phyloP scores from a whole-genome alignment of 768 basidiomycete genomes.

The Filobasidium floriforme region DNA sequence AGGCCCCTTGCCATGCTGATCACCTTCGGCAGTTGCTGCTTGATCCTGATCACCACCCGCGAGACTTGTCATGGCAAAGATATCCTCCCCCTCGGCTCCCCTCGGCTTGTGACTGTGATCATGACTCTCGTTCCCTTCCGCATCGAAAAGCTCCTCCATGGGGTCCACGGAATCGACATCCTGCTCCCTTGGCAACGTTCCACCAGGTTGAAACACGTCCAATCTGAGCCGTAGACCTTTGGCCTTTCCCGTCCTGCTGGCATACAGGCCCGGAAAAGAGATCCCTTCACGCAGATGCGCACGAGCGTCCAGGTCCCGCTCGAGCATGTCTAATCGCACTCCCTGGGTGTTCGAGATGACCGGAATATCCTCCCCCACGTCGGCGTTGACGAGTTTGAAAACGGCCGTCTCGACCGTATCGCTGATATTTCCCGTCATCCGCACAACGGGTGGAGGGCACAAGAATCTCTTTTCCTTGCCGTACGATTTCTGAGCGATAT shows the following conservation, averaged over 20 bases:
- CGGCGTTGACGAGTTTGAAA: conserved; percentile 20
- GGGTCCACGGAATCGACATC: conserved; percentile 3
- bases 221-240: conserved; percentile 35
- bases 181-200: conserved; percentile 17
- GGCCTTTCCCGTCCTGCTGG: conserved; percentile 26
- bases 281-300: conserved; percentile 35
- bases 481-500: conserved; percentile 92
- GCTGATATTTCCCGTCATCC: conserved; percentile 54
- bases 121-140: background rate
- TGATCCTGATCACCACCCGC: no score
- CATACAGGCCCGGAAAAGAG: conserved; percentile 38
- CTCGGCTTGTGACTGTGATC: no score
- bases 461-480: conserved; percentile 91
- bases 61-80: no score
- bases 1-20: no score
- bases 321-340: conserved; percentile 19
- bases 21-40: no score
- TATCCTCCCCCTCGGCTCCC: no score
- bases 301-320: conserved; percentile 21
- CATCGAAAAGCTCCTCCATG: background rate
- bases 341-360: conserved; percentile 24
- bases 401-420: conserved; percentile 24
- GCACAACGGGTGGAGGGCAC: conserved; percentile 85
- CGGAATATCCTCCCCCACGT: conserved; percentile 16
- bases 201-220: conserved; percentile 25